phyloP scores from a whole-genome alignment of 2,329 filamentous ascomycete genomes.

The Paraconiothyrium sp. region DNA sequence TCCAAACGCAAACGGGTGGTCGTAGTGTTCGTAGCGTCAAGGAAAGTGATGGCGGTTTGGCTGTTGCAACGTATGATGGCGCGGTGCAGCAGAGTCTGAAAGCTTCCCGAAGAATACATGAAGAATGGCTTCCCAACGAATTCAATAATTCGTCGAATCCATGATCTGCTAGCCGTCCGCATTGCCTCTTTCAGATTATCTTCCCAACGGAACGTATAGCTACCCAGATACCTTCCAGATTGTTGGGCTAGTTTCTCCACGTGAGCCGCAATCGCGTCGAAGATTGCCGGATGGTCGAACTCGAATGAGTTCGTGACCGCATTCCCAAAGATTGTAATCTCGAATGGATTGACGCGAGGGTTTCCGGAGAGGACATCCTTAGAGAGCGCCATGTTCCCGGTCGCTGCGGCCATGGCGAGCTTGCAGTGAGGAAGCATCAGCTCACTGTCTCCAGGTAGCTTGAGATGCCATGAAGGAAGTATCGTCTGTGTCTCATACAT shows the following conservation, averaged over 20 bases:
- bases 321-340: not conserved
- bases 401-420: not conserved
- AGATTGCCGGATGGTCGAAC: not conserved
- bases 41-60: not conserved
- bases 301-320: not conserved
- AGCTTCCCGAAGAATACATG: not conserved
- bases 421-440: too few relatives aligned
- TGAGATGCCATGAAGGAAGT: too few relatives aligned
- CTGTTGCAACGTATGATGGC: not conserved
- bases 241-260: not conserved
- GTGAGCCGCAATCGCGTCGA: not conserved
- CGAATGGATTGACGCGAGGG: not conserved
- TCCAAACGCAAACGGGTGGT: not conserved
- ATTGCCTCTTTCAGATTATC: not conserved
- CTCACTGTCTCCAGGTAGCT: too few relatives aligned
- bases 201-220: not conserved
- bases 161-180: not conserved
- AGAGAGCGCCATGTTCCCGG: not conserved
- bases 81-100: not conserved
- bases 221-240: too few relatives aligned
- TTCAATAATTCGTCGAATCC: not conserved
- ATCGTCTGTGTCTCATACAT: too few relatives aligned
- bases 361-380: not conserved
- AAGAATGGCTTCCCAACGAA: not conserved
- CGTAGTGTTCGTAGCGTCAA: not conserved